Evolutionary conservation across 1,284 basidiomycete genomes (phyloP), one percentile per base, ranked within the genome.

Genomic region (Trichosporon sp.): DNA sequence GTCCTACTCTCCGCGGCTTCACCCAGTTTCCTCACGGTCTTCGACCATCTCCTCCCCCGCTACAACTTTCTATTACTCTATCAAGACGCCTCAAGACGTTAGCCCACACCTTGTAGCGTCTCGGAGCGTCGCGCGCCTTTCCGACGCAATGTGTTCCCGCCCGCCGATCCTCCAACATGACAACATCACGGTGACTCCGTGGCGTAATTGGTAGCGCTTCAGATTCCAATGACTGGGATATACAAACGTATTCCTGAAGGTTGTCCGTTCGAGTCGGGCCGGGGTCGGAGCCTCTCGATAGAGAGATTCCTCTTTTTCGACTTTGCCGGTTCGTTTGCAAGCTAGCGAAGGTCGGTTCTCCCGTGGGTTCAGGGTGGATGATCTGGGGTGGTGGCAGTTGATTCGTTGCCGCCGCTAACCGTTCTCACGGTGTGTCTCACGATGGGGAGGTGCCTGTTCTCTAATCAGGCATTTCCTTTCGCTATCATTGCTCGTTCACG

Each of bases 121-220:
- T 26, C 26, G 26, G 26, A 26, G 26, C 26, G 26, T 26, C 26
- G 26, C 26, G 26, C 26, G 26, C 26, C 26, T 26, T 26, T 26
- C 26, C 26, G 26, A 26, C 26, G 5, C 31, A 16, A n/a, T 32
- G 7, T 8, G 4, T 8, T 1, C 31, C 59, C 31, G 32, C 59
- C 32, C 59, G 59, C 32, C 32, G 59, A 35, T 63, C 59, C 4
- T 1, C 31, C 3, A 6, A 3, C 59, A 63, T 4, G 31, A 35
- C 32, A 32, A 35, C 59, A 63, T n/a, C 31, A 54, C 51, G 59
- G 59, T 63, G 59, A 63, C 59, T 63, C 59, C 59, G 59, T 63
- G 59, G 59, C 59, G 59, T 63, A 63, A 63, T 63, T 63, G 59
- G 59, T 63, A 63, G 59, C 59, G 59, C 59, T 63, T 63, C 59